Percentiles rank a stretch among this genome's conserved stretches.
phyloP scores from a whole-genome alignment of 768 basidiomycete species.

The Lentinula guzmanii region DNA sequence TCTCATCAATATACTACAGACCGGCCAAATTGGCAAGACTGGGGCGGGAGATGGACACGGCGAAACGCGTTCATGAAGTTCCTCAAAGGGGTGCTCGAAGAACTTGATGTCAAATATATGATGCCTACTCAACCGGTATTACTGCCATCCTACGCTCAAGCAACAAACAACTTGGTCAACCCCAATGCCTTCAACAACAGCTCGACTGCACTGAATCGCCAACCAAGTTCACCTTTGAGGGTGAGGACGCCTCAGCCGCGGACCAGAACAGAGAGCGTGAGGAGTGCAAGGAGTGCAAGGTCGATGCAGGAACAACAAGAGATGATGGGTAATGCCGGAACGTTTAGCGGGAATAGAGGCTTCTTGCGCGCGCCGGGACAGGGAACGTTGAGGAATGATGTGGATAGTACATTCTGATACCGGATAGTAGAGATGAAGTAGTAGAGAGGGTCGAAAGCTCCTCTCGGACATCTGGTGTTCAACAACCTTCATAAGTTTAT shows the following conservation, averaged over 20 bases:
- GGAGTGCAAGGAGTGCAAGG: background rate
- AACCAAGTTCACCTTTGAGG: background rate
- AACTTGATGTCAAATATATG: conserved; percentile 65
- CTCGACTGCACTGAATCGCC: background rate
- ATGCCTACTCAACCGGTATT: conserved; percentile 71
- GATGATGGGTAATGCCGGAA: conserved; percentile 21
- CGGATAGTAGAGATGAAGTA: background rate
- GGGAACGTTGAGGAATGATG: background rate
- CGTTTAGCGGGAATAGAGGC: conserved; percentile 12
- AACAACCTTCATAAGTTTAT: background rate
- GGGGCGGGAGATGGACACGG: conserved; percentile 75
- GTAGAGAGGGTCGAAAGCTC: no score
- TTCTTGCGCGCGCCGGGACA: conserved; percentile 2
- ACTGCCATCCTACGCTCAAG: conserved; percentile 26
- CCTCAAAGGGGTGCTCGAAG: conserved; percentile 65
- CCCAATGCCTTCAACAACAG: conserved; percentile 1
- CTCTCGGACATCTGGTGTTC: no score
- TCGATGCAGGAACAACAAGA: background rate
- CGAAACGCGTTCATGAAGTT: conserved; percentile 73
- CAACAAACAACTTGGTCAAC: conserved; percentile 6
- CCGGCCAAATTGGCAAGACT: conserved; percentile 82
- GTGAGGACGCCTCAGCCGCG: background rate
- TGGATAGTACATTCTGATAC: background rate
- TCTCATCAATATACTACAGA: conserved; percentile 29
- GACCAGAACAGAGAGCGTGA: conserved; percentile 5